phyloP scores from a whole-genome alignment of 78 protist species.

The Dictyostelium capitatum region DNA sequence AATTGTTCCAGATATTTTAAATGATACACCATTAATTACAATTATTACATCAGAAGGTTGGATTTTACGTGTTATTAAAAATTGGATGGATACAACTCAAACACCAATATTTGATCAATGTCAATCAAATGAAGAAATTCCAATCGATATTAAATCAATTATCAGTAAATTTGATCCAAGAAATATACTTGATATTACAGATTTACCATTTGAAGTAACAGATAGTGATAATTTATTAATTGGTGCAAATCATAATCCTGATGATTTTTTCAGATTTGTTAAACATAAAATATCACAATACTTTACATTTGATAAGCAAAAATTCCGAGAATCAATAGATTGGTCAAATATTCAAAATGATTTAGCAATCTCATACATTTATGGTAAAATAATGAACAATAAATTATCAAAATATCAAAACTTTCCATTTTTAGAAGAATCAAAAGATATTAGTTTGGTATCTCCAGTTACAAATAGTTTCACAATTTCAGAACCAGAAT shows the following conservation, averaged over 20 bases:
- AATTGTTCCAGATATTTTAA: not conserved
- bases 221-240: slow-evolving; percentile 11
- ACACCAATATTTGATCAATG: not conserved
- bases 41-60: not conserved
- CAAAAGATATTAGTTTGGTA: too few species aligned
- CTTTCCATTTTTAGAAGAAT: slow-evolving; percentile 26
- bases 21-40: slow-evolving; percentile 1
- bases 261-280: not conserved
- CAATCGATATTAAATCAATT: not conserved
- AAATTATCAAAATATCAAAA: not conserved
- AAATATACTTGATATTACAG: not conserved
- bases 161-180: not conserved
- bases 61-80: not conserved
- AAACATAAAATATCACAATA: not conserved
- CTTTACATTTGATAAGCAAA: not conserved
- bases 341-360: not conserved
- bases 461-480: too few species aligned
- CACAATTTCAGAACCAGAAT: slow-evolving; percentile 21
- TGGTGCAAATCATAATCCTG: not conserved
- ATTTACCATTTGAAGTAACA: slow-evolving; percentile 1
- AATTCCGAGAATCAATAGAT: not conserved
- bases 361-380: not conserved
- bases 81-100: slow-evolving; percentile 37
- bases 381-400: slow-evolving; percentile 16
- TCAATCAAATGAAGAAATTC: not conserved